phyloP scores from a whole-genome alignment of 345 rosid genomes.

The Conringia planisiliqua region DNA sequence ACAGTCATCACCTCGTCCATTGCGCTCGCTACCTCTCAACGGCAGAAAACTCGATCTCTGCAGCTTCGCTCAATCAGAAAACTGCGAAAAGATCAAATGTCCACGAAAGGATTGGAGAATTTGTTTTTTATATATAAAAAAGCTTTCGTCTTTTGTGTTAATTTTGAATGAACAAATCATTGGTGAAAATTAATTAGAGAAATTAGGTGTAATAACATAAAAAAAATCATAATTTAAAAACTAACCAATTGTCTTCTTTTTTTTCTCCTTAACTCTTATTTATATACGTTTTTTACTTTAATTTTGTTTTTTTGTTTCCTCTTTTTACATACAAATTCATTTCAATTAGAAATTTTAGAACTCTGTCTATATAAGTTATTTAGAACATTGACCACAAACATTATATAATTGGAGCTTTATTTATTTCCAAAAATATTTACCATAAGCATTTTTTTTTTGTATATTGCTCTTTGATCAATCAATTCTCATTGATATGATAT shows the following conservation, averaged over 20 bases:
- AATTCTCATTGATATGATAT: neutral
- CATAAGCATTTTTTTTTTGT: neutral
- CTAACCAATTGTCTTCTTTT: too few relatives aligned
- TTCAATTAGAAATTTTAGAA: too few relatives aligned
- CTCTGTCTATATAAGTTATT: too few relatives aligned
- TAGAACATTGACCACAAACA: neutral
- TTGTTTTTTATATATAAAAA: neutral
- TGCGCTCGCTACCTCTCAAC: neutral
- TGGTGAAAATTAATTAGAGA: too few relatives aligned
- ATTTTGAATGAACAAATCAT: neutral
- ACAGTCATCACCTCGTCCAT: slow-evolving; percentile 69
- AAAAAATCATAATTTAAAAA: too few relatives aligned
- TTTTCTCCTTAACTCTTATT: too few relatives aligned
- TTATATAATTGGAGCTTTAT: neutral
- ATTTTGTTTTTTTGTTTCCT: too few relatives aligned
- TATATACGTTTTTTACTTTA: too few relatives aligned
- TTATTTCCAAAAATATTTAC: neutral
- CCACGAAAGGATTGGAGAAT: neutral
- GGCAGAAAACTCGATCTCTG: neutral
- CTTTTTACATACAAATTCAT: too few relatives aligned
- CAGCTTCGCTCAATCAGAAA: neutral
- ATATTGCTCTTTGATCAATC: neutral
- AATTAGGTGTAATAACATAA: too few relatives aligned
- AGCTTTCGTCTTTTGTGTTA: neutral
- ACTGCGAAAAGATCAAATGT: neutral